Conservation (phyloP, 768 basidiomycete species). For the Lactarius hengduanensis region DNA sequence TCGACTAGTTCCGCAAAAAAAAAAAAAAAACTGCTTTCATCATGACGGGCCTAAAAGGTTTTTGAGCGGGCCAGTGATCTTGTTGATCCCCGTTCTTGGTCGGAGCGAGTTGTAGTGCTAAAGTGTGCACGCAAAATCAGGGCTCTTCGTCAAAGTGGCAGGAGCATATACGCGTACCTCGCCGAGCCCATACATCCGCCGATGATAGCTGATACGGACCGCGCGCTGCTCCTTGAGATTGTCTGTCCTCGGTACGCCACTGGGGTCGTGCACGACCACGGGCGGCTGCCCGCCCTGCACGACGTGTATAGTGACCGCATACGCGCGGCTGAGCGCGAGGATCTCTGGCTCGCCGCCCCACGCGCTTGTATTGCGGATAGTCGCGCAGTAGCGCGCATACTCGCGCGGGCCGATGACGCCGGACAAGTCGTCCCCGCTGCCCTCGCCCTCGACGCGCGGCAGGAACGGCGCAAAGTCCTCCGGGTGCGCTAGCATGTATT, state of each 20-base stretch:
- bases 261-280: slow-evolving; percentile 79
- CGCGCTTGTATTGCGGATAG: slow-evolving; percentile 76
- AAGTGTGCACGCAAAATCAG: neutral
- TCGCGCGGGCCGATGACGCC: slow-evolving; percentile 69
- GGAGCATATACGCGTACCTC: slow-evolving; percentile 63
- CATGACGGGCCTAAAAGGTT: slow-evolving; percentile 18
- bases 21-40: slow-evolving; percentile 2
- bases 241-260: slow-evolving; percentile 35
- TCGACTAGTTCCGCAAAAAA: slow-evolving; percentile 4
- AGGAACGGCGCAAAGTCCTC: slow-evolving; percentile 95
- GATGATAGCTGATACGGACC: slow-evolving; percentile 86
- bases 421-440: slow-evolving; percentile 53
- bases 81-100: slow-evolving; percentile 42
- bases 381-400: slow-evolving; percentile 72
- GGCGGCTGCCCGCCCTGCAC: slow-evolving; percentile 80
- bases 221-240: slow-evolving; percentile 41
- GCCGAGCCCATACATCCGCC: slow-evolving; percentile 91
- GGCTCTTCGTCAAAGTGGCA: neutral
- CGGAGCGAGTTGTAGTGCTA: slow-evolving; percentile 90
- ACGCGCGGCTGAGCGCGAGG: slow-evolving; percentile 79
- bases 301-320: slow-evolving; percentile 84
- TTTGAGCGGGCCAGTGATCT: slow-evolving; percentile 26
- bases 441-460: slow-evolving; percentile 69
- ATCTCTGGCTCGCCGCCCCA: slow-evolving; percentile 99
- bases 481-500: slow-evolving; percentile 77